phyloP scores from a whole-genome alignment of 1,284 basidiomycete species.

The Papiliotrema nemorosa region DNA sequence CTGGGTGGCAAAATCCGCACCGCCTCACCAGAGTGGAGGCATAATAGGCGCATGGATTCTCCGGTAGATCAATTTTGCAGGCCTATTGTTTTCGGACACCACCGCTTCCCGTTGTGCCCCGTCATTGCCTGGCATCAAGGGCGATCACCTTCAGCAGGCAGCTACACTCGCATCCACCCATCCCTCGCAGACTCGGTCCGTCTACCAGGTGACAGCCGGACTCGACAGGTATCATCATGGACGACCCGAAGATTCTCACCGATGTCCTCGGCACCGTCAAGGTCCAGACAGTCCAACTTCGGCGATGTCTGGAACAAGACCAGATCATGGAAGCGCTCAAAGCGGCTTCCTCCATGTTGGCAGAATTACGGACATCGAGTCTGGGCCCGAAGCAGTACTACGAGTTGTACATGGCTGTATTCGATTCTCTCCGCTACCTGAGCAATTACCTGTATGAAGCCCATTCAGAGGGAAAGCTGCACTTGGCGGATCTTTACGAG shows the following conservation, averaged over 20 bases:
- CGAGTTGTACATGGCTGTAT: slow-evolving; percentile 96
- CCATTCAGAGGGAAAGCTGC: slow-evolving; percentile 80
- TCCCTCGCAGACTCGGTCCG: no score
- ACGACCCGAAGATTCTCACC: slow-evolving; percentile 44
- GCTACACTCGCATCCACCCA: no score
- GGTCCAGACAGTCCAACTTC: slow-evolving; percentile 90
- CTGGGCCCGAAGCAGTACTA: slow-evolving; percentile 94
- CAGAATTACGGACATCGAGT: slow-evolving; percentile 85
- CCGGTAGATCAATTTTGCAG: no score
- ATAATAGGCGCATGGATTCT: no score
- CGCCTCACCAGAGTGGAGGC: no score
- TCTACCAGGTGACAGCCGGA: no score
- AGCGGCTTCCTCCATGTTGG: slow-evolving; percentile 89
- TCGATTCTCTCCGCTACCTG: slow-evolving; percentile 86
- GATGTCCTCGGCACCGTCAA: slow-evolving; percentile 64
- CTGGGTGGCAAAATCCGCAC: no score
- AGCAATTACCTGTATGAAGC: slow-evolving; percentile 93
- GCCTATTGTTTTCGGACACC: no score
- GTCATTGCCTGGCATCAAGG: no score
- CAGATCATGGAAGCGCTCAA: slow-evolving; percentile 97
- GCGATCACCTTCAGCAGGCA: no score
- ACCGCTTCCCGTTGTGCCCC: no score
- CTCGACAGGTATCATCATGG: slow-evolving; percentile 21
- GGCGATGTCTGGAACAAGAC: slow-evolving; percentile 83
- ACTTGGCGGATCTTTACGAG: slow-evolving; percentile 93